phyloP scores from a whole-genome alignment of 768 basidiomycete genomes.

The Royoungia palumana region DNA sequence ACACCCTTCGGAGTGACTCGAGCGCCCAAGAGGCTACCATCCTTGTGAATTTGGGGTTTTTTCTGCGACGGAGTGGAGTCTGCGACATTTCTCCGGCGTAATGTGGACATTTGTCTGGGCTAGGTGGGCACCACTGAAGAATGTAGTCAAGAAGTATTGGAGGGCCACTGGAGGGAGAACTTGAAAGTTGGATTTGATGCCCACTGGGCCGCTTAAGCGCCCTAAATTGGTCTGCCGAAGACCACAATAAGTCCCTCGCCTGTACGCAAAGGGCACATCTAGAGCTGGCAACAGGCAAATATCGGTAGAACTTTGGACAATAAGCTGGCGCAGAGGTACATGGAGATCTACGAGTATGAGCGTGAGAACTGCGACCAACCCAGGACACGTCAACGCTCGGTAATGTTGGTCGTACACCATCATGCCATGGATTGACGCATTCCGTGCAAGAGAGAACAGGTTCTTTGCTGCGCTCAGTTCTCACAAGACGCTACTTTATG shows the following conservation, averaged over 20 bases:
- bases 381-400: constrained; percentile 4
- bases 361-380: constrained; percentile 18
- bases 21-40: background rate
- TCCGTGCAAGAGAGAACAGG: constrained; percentile 51
- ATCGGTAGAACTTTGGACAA: too few relatives aligned
- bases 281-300: too few relatives aligned
- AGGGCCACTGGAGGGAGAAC: too few relatives aligned
- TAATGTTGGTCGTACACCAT: background rate
- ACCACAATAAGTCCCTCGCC: too few relatives aligned
- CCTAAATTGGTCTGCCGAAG: too few relatives aligned
- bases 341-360: background rate
- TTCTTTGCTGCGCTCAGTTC: constrained; percentile 50
- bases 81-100: constrained; percentile 11
- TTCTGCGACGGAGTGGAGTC: background rate
- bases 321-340: too few relatives aligned
- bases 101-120: too few relatives aligned
- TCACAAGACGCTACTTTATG: constrained; percentile 69
- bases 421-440: constrained; percentile 50
- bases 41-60: background rate
- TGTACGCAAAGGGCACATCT: too few relatives aligned
- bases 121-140: too few relatives aligned
- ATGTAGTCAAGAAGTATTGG: too few relatives aligned
- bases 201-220: too few relatives aligned
- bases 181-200: too few relatives aligned
- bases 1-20: background rate